Percentiles rank a stretch among this genome's conserved stretches.
Evolutionary conservation across 164 flowering plant genomes (phyloP).

Genomic region (Sedum album): DNA sequence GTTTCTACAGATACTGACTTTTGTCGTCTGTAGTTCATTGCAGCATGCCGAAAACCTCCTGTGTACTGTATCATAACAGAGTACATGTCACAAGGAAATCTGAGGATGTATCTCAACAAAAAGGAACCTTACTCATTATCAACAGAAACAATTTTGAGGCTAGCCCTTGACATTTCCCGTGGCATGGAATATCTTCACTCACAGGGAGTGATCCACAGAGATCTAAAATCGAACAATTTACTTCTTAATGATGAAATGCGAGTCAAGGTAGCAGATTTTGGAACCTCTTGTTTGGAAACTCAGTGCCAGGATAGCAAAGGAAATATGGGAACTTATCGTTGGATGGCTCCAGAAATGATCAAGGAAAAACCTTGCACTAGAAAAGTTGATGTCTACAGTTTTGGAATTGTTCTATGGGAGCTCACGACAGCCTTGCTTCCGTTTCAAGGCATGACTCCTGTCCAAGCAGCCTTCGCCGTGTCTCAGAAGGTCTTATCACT

Average conservation of each 20-base stretch:
- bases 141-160: conserved; percentile 63
- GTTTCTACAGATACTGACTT: not conserved
- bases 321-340: conserved; percentile 88
- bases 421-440: conserved; percentile 84
- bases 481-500: conserved; percentile 59
- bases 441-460: conserved; percentile 96
- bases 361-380: conserved; percentile 73
- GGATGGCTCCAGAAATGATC: conserved; percentile 99
- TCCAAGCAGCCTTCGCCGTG: conserved; percentile 95
- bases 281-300: conserved; percentile 84
- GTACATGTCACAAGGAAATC: conserved; percentile 93
- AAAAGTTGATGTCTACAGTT: conserved; percentile 96
- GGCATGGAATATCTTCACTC: conserved; percentile 97
- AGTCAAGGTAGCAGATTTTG: conserved; percentile 94
- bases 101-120: conserved; percentile 91
- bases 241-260: conserved; percentile 86
- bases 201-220: conserved; percentile 91
- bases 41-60: conserved; percentile 90
- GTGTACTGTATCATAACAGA: conserved; percentile 88
- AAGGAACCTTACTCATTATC: conserved; percentile 85
- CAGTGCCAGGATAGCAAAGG: conserved; percentile 66
- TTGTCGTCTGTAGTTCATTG: conserved; percentile 56
- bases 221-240: conserved; percentile 80
- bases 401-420: conserved; percentile 92
- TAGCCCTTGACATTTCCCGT: conserved; percentile 87